phyloP scores from a whole-genome alignment of 257 asterid genomes.

The Solanum appendiculatum region DNA sequence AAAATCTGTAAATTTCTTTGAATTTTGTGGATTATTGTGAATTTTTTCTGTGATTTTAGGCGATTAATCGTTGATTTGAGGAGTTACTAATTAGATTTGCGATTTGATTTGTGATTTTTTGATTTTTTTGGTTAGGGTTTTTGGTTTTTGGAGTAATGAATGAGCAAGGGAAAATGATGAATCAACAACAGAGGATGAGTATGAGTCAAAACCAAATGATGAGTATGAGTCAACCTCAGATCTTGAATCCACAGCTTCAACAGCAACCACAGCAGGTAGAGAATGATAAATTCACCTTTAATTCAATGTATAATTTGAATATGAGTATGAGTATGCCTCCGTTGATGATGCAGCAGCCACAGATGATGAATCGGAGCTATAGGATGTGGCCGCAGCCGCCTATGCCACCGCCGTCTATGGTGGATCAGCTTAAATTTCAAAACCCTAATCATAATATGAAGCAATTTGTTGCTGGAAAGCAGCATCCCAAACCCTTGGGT shows the following conservation, averaged over 20 bases:
- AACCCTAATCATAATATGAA: slow-evolving; percentile 43
- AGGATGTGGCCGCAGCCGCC: slow-evolving; percentile 56
- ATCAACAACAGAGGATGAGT: slow-evolving; percentile 31
- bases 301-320: not conserved
- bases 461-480: slow-evolving; percentile 19
- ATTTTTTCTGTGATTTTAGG: not conserved
- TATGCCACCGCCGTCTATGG: not conserved
- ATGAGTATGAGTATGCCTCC: not conserved
- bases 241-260: slow-evolving; percentile 17
- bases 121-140: not conserved
- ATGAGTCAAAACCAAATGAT: slow-evolving; percentile 27
- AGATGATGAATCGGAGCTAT: slow-evolving; percentile 44
- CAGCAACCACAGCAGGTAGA: slow-evolving; percentile 41
- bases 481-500: slow-evolving; percentile 31
- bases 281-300: not conserved
- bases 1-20: not conserved
- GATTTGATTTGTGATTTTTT: not conserved
- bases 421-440: slow-evolving; percentile 19
- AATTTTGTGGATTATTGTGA: not conserved
- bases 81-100: not conserved
- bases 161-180: slow-evolving; percentile 48
- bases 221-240: slow-evolving; percentile 12
- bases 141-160: slow-evolving; percentile 27
- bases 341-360: slow-evolving; percentile 29
- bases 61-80: not conserved